A percentile compares a stretch with the other conserved stretches of the same genome.
Evolutionary conservation across 2,329 filamentous ascomycete genomes (phyloP).

Genomic region (Alternaria sp.): DNA sequence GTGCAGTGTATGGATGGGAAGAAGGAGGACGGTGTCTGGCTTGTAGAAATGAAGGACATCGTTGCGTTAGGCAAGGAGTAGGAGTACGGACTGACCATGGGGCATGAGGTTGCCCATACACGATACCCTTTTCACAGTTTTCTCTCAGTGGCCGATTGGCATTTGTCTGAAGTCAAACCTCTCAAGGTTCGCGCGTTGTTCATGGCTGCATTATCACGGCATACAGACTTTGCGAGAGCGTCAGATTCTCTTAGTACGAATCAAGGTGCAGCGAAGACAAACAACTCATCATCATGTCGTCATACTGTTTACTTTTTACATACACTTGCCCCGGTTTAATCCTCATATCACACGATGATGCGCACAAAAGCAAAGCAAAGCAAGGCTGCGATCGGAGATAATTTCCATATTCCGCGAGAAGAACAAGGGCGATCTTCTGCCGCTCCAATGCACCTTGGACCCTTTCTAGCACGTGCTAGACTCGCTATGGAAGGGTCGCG

Average conservation of each 20-base stretch:
- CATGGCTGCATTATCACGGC: background rate
- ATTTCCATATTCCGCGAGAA: background rate
- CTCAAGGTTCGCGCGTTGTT: background rate
- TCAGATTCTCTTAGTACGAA: too few relatives aligned
- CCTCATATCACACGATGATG: background rate
- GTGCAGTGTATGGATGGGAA: conserved; percentile 61
- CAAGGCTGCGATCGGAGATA: background rate
- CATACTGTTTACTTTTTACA: background rate
- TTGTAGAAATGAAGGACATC: conserved; percentile 68
- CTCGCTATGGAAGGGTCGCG: background rate
- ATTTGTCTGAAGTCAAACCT: rapidly evolving
- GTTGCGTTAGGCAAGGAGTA: conserved; percentile 66
- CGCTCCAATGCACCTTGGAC: too few relatives aligned
- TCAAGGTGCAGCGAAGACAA: background rate
- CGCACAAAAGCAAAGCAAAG: background rate
- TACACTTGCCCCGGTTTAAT: background rate
- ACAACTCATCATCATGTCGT: background rate
- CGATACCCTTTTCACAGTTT: background rate
- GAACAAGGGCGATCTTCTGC: too few relatives aligned
- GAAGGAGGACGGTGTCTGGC: conserved; percentile 67
- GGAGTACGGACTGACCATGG: background rate
- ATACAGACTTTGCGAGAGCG: too few relatives aligned
- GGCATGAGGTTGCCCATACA: background rate
- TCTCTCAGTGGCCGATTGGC: rapidly evolving
- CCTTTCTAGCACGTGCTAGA: too few relatives aligned